Conservation (phyloP, 805 yeast species). For the Priceomyces melissophilus region DNA sequence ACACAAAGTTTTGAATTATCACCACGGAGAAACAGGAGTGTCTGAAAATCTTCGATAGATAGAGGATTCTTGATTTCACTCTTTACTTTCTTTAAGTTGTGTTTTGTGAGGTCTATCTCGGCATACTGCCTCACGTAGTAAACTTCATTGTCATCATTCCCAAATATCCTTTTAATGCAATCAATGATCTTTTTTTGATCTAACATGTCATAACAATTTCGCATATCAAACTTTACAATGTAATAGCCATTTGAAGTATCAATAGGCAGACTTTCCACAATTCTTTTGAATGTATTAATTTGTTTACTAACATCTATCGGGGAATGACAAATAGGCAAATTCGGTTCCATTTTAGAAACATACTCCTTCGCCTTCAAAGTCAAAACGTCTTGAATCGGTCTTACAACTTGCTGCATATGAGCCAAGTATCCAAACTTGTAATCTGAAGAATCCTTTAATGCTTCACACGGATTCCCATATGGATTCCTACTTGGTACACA, state of each 20-base stretch:
- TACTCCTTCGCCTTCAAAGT: slow-evolving; percentile 3
- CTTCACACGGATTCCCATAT: not conserved
- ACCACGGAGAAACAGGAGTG: slow-evolving; percentile 7
- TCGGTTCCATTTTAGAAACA: slow-evolving; percentile 6
- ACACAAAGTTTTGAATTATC: slow-evolving; percentile 6
- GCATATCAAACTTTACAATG: slow-evolving; percentile 71
- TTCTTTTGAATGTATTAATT: slow-evolving; percentile 35
- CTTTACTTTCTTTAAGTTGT: slow-evolving; percentile 7
- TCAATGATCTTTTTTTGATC: slow-evolving; percentile 43
- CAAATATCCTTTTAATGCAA: slow-evolving; percentile 29
- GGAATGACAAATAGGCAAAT: slow-evolving; percentile 35
- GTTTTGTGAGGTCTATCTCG: slow-evolving; percentile 8
- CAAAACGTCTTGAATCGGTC: slow-evolving; percentile 38
- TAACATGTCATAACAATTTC: slow-evolving; percentile 72
- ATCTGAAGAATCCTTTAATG: slow-evolving; percentile 18
- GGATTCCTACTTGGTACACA: slow-evolving; percentile 44
- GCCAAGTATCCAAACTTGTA: slow-evolving; percentile 26
- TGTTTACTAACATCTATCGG: slow-evolving; percentile 41
- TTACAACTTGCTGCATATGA: slow-evolving; percentile 34
- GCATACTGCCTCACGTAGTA: slow-evolving; percentile 19
- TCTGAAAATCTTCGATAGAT: slow-evolving; percentile 12
- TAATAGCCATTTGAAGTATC: slow-evolving; percentile 35
- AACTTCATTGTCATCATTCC: slow-evolving; percentile 8
- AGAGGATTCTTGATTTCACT: slow-evolving; percentile 12
- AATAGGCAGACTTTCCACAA: slow-evolving; percentile 5